Percentiles rank a stretch among this genome's conserved stretches.
Evolutionary conservation across 108 stramenopile genomes (phyloP).

Genomic region (Cylindrotheca closterium): DNA sequence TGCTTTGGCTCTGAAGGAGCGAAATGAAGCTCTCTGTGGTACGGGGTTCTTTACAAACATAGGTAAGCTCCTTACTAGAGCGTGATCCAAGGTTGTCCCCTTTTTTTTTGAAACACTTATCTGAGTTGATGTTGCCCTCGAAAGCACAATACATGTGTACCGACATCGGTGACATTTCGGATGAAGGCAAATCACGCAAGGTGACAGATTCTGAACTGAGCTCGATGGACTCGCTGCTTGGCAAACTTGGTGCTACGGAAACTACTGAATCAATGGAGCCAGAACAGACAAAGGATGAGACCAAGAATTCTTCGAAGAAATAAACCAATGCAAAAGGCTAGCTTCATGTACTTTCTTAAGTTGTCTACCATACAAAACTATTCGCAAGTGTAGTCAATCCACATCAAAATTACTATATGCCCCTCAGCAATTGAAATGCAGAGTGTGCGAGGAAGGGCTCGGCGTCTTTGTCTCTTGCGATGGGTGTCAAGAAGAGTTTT

Average conservation of each 20-base stretch:
- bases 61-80: background rate
- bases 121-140: background rate
- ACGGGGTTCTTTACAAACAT: constrained; percentile 79
- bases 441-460: constrained; percentile 22
- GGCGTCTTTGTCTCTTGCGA: constrained; percentile 14
- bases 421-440: constrained; percentile 17
- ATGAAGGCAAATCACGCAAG: constrained; percentile 50
- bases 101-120: background rate
- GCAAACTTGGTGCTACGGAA: constrained; percentile 19
- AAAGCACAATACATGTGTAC: constrained; percentile 61
- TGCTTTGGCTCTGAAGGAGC: constrained; percentile 46
- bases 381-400: too few species aligned
- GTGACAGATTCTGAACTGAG: constrained; percentile 17
- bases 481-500: constrained; percentile 10
- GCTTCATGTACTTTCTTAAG: too few species aligned
- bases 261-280: background rate
- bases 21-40: constrained; percentile 65
- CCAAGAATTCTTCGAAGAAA: too few species aligned
- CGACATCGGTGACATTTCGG: constrained; percentile 65
- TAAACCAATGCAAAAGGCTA: too few species aligned
- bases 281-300: too few species aligned
- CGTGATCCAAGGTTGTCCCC: background rate
- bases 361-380: too few species aligned
- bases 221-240: constrained; percentile 12
- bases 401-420: too few species aligned